Evolutionary conservation across 805 yeast species (phyloP).

Genomic region (Vanderwaltozyma polyspora): DNA sequence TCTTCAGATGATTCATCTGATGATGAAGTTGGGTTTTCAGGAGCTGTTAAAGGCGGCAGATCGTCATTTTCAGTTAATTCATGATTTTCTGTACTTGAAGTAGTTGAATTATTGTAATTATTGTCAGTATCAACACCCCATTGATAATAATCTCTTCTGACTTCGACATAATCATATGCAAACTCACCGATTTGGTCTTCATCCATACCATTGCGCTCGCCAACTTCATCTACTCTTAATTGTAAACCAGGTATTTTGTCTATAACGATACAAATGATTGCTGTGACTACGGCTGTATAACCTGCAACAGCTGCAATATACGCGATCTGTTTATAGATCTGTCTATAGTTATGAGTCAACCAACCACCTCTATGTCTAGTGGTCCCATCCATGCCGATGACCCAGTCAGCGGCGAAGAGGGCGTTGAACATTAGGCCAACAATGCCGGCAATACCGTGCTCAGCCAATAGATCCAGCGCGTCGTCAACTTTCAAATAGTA

Average conservation of each 20-base stretch:
- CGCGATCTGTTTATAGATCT: constrained; percentile 81
- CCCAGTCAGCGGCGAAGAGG: constrained; percentile 75
- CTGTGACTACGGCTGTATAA: constrained; percentile 67
- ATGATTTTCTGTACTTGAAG: constrained; percentile 3
- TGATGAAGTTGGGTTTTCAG: too few relatives aligned
- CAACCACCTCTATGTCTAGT: constrained; percentile 87
- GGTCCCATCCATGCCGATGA: constrained; percentile 81
- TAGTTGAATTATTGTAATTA: too few relatives aligned
- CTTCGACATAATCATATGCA: constrained; percentile 97
- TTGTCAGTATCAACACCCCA: constrained; percentile 30
- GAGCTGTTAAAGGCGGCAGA: too few relatives aligned
- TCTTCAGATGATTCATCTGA: too few relatives aligned
- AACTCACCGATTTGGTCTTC: constrained; percentile 97
- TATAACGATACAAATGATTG: constrained; percentile 60
- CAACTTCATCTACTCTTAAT: constrained; percentile 71
- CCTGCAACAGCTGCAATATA: constrained; percentile 66
- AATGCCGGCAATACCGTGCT: constrained; percentile 95
- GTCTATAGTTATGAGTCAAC: constrained; percentile 83
- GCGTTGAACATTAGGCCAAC: constrained; percentile 86
- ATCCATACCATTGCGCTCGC: constrained; percentile 83
- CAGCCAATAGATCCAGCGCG: constrained; percentile 91
- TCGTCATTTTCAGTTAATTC: background rate
- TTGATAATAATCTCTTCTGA: constrained; percentile 73
- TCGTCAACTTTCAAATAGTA: constrained; percentile 77
- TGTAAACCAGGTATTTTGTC: constrained; percentile 73